Evolutionary conservation across 768 basidiomycete genomes (phyloP).

Genomic region (Kockovaella imperatae): DNA sequence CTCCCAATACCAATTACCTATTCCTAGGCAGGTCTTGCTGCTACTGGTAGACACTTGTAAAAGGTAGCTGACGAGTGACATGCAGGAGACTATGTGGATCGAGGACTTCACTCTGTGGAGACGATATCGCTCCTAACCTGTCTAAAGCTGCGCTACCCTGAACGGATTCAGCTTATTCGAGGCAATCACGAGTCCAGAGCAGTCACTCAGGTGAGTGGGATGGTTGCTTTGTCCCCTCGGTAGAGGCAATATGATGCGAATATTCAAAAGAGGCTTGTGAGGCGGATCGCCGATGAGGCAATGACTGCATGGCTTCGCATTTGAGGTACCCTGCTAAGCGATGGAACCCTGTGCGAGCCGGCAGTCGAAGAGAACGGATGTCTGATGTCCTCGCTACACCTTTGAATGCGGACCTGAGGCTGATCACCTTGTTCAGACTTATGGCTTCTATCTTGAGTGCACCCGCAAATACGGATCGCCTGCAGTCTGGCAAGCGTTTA

Average conservation of each 20-base stretch:
- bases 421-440: slow-evolving; percentile 64
- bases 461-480: slow-evolving; percentile 92
- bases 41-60: neutral
- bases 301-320: slow-evolving; percentile 14
- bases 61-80: neutral
- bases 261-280: slow-evolving; percentile 40
- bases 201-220: slow-evolving; percentile 78
- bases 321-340: slow-evolving; percentile 28
- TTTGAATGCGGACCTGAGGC: slow-evolving; percentile 1
- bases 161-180: slow-evolving; percentile 89
- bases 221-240: no score
- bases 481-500: slow-evolving; percentile 98
- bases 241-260: slow-evolving; percentile 27
- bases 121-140: slow-evolving; percentile 96
- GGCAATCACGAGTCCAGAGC: slow-evolving; percentile 98
- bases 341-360: slow-evolving; percentile 24
- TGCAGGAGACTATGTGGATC: slow-evolving; percentile 94
- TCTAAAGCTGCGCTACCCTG: slow-evolving; percentile 91
- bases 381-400: slow-evolving; percentile 22
- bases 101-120: slow-evolving; percentile 95
- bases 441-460: slow-evolving; percentile 98
- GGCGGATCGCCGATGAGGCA: slow-evolving; percentile 16
- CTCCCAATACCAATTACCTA: slow-evolving; percentile 94
- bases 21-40: slow-evolving; percentile 68
- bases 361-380: slow-evolving; percentile 38